These are phyloP conservation scores for Arthrobotrys sphaeroides DNA, from an alignment of 2,329 filamentous ascomycete species.

Conservation along the genomic window DNA sequence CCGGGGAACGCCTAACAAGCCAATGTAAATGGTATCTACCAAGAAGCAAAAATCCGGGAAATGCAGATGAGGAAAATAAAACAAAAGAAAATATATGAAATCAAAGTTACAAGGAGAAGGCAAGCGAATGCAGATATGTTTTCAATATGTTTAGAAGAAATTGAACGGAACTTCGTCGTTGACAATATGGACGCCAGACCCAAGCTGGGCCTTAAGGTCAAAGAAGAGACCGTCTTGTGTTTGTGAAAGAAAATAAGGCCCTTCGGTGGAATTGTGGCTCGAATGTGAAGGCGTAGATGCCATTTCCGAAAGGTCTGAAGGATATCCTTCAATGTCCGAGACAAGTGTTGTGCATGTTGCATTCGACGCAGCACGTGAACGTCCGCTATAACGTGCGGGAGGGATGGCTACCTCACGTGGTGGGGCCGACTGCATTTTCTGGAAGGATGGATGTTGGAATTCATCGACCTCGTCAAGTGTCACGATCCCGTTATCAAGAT, in stretches of 20 bases:
- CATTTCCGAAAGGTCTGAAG: constrained; percentile 48
- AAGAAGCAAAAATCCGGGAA: not conserved
- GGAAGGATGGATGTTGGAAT: constrained; percentile 17
- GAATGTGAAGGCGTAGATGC: constrained; percentile 50
- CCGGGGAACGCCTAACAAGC: constrained; percentile 23
- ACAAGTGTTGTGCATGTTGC: constrained; percentile 53
- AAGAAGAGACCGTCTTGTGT: constrained; percentile 40
- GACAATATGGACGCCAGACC: constrained; percentile 31
- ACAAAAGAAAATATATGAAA: constrained; percentile 36
- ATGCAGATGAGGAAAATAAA: not conserved
- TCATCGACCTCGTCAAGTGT: constrained; percentile 46
- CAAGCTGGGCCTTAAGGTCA: constrained; percentile 32
- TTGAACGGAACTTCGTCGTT: constrained; percentile 51
- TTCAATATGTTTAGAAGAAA: constrained; percentile 34
- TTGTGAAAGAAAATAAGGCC: constrained; percentile 39
- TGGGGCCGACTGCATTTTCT: constrained; percentile 25
- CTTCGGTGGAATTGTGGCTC: constrained; percentile 47
- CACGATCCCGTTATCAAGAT: constrained; percentile 47
- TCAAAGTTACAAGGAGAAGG: not conserved
- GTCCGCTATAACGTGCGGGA: constrained; percentile 46
- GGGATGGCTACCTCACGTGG: constrained; percentile 52
- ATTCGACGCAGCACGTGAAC: constrained; percentile 53
- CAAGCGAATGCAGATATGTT: not conserved
- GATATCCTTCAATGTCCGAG: constrained; percentile 48
- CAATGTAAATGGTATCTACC: constrained; percentile 44